Percentiles rank a stretch among this genome's conserved stretches.
Evolutionary conservation across 345 rosid species (phyloP).

Genomic region (Melaleuca alternifolia): DNA sequence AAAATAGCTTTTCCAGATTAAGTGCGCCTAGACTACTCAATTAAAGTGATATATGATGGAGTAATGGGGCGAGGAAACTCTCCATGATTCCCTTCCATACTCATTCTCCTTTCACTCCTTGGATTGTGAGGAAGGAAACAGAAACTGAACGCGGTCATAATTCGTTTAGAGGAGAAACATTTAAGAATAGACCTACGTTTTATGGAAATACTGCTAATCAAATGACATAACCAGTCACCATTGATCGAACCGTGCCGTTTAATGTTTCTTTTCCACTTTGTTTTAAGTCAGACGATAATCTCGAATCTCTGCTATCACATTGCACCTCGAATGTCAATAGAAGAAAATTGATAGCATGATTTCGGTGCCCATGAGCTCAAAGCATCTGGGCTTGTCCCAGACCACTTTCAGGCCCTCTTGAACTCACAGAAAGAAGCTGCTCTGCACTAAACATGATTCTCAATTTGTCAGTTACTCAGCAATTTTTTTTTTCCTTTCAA

Average conservation of each 20-base stretch:
- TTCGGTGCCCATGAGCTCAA: neutral
- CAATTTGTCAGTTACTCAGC: neutral
- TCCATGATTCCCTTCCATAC: neutral
- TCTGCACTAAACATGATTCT: neutral
- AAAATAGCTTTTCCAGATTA: neutral
- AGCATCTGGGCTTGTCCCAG: neutral
- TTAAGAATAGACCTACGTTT: neutral
- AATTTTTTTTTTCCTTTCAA: neutral
- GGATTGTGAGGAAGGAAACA: neutral
- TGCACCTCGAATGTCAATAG: neutral
- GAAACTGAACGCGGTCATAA: neutral
- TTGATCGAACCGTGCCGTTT: neutral
- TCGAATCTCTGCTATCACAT: neutral
- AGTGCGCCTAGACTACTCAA: neutral
- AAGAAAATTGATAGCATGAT: neutral
- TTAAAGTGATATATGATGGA: neutral
- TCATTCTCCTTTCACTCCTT: neutral
- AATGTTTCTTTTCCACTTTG: neutral
- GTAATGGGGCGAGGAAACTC: neutral
- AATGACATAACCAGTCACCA: neutral
- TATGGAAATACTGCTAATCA: neutral
- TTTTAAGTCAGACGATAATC: neutral
- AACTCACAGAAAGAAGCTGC: neutral
- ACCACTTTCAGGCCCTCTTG: neutral
- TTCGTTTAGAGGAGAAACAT: neutral